Conservation (phyloP, 768 basidiomycete genomes). For the Panaeolus cyanescens region DNA sequence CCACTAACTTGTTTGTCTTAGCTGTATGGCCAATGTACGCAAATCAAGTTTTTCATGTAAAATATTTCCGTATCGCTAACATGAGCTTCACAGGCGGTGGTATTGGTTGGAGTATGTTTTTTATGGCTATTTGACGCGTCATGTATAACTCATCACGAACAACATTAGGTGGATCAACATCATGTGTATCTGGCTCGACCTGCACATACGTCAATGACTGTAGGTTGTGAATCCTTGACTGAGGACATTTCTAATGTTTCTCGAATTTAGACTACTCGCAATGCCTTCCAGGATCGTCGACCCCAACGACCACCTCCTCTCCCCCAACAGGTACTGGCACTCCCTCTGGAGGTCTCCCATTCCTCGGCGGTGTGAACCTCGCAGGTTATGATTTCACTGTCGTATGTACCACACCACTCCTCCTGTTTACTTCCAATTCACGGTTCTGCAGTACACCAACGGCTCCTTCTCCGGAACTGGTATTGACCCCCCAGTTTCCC, state of each 20-base stretch:
- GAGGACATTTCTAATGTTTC: background rate
- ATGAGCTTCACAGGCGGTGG: background rate
- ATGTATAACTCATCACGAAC: background rate
- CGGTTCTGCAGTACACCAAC: constrained; percentile 33
- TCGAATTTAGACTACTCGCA: background rate
- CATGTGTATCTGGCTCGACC: background rate
- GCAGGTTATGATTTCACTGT: constrained; percentile 50
- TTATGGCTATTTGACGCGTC: background rate
- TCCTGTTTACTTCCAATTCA: background rate
- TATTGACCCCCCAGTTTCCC: constrained; percentile 38
- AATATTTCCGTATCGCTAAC: background rate
- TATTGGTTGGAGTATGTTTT: background rate
- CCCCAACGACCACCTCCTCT: background rate
- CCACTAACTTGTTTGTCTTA: background rate
- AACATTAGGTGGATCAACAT: background rate
- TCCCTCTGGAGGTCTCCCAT: constrained; percentile 26
- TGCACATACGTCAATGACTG: background rate
- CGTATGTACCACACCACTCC: constrained; percentile 21
- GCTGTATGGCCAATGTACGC: background rate
- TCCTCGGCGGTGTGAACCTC: constrained; percentile 50
- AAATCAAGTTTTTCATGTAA: background rate
- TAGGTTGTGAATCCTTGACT: background rate
- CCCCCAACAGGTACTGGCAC: constrained; percentile 21
- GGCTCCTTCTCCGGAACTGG: constrained; percentile 45
- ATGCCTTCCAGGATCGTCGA: background rate